Evolutionary conservation across 2,329 filamentous ascomycete species (phyloP).

Genomic region (Hymenoscyphus fructigenus): DNA sequence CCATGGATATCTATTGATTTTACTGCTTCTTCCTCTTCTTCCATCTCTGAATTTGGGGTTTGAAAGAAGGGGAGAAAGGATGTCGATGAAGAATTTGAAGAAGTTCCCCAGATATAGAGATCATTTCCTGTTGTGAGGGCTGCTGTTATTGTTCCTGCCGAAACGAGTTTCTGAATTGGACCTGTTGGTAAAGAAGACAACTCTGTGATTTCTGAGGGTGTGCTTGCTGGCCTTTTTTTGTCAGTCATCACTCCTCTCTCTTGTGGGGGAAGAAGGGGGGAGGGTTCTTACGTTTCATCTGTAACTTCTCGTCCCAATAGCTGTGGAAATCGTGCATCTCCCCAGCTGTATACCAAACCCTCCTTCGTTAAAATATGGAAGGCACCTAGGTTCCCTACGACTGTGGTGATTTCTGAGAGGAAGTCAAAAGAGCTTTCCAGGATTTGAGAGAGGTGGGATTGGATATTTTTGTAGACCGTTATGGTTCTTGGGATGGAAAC

Average conservation of each 20-base stretch:
- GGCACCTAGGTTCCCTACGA: constrained; percentile 39
- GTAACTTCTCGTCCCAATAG: constrained; percentile 53
- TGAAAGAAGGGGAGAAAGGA: not conserved
- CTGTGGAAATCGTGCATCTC: constrained; percentile 57
- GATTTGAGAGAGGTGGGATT: not conserved
- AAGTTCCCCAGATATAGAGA: constrained; percentile 60
- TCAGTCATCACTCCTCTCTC: not conserved
- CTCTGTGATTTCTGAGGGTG: constrained; percentile 48
- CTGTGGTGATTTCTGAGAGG: not conserved
- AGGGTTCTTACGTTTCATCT: constrained; percentile 16
- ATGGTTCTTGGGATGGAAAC: not conserved
- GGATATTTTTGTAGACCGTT: not conserved
- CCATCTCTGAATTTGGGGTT: not conserved
- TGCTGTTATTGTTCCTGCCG: constrained; percentile 55
- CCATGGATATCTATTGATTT: constrained; percentile 39
- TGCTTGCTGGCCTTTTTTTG: constrained; percentile 44
- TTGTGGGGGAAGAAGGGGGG: too few relatives aligned
- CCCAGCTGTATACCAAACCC: constrained; percentile 46
- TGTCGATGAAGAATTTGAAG: not conserved
- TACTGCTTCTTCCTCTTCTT: not conserved
- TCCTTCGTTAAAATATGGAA: constrained; percentile 40
- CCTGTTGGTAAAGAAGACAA: constrained; percentile 52
- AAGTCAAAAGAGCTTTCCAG: not conserved
- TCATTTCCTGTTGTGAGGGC: constrained; percentile 58
- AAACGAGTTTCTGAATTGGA: constrained; percentile 51